Evolutionary conservation across 116 monocot species (phyloP).

Genomic region (Cymodocea nodosa): DNA sequence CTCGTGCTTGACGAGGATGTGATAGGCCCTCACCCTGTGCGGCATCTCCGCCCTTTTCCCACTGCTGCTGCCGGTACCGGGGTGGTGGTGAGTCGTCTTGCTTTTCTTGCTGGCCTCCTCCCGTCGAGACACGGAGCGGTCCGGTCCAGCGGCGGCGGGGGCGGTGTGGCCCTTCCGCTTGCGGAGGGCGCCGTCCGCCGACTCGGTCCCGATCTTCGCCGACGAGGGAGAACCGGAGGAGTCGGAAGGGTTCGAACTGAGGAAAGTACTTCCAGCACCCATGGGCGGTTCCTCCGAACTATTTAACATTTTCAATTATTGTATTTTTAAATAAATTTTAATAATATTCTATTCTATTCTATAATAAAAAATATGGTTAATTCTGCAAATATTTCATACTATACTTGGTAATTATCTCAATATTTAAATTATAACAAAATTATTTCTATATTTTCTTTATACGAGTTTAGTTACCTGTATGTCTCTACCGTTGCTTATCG

Average conservation of each 20-base stretch:
- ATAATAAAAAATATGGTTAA: too few species aligned
- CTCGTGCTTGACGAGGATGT: slow-evolving; percentile 87
- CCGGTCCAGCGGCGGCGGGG: not conserved
- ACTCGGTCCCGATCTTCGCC: not conserved
- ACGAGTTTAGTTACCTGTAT: too few species aligned
- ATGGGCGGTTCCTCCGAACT: not conserved
- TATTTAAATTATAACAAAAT: too few species aligned
- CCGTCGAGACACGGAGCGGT: not conserved
- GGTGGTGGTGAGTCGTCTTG: not conserved
- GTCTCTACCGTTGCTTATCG: too few species aligned
- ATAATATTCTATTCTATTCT: too few species aligned
- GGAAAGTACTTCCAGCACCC: not conserved
- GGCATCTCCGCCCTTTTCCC: not conserved
- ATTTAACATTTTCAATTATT: too few species aligned
- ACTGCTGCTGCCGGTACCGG: too few species aligned
- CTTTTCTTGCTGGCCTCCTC: not conserved
- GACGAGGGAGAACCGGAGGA: not conserved
- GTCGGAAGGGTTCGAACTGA: not conserved
- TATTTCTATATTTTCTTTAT: too few species aligned
- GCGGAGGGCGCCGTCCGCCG: slow-evolving; percentile 2
- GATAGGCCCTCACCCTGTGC: slow-evolving; percentile 55
- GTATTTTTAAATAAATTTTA: too few species aligned
- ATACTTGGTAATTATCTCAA: too few species aligned
- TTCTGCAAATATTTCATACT: too few species aligned
- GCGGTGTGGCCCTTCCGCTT: not conserved